A percentile compares a stretch with the other conserved stretches of the same genome.
phyloP scores from a whole-genome alignment of 805 yeast species.

The Candida chilensis region DNA sequence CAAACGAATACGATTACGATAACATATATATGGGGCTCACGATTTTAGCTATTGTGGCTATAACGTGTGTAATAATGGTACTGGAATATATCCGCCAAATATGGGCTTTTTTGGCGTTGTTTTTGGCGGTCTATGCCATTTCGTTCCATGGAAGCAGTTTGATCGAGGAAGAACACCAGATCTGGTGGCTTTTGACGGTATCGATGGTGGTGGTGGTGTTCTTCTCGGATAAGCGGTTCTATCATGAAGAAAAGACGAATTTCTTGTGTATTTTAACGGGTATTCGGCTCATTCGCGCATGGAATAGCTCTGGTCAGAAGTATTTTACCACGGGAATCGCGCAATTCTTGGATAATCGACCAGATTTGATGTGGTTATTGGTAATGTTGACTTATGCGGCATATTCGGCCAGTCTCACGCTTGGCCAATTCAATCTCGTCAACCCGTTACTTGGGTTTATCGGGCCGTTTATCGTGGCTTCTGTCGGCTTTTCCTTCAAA shows the following conservation, averaged over 20 bases:
- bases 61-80: slow-evolving; percentile 3
- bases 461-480: slow-evolving; percentile 32
- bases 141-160: slow-evolving; percentile 80
- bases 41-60: slow-evolving; percentile 4
- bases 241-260: neutral
- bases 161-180: slow-evolving; percentile 92
- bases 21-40: slow-evolving; percentile 26
- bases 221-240: neutral
- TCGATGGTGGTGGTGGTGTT: no score
- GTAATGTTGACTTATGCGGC: slow-evolving; percentile 27
- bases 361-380: slow-evolving; percentile 36
- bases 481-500: slow-evolving; percentile 45
- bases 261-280: slow-evolving; percentile 14
- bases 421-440: slow-evolving; percentile 14
- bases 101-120: slow-evolving; percentile 6
- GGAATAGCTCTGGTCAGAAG: slow-evolving; percentile 91
- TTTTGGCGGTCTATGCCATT: slow-evolving; percentile 26
- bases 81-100: no score
- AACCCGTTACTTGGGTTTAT: slow-evolving; percentile 29
- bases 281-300: slow-evolving; percentile 59
- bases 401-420: no score
- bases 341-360: slow-evolving; percentile 22
- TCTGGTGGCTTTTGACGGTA: slow-evolving; percentile 87
- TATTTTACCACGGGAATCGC: slow-evolving; percentile 43
- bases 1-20: slow-evolving; percentile 64